Evolutionary conservation across 2,329 filamentous ascomycete genomes (phyloP).

Genomic region (Neurospora sp.): DNA sequence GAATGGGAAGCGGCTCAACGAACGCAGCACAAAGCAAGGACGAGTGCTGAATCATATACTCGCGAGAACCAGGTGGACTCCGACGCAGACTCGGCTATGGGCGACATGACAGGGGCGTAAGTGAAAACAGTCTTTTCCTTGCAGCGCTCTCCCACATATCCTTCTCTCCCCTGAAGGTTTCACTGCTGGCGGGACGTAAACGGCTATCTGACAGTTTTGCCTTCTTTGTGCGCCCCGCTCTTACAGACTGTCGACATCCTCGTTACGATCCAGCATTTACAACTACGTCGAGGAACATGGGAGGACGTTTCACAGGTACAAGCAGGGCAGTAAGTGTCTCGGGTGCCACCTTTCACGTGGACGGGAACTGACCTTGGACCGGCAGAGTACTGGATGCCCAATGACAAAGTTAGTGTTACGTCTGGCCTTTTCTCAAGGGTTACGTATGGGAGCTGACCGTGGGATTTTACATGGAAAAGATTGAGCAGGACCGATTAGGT

Average conservation of each 20-base stretch:
- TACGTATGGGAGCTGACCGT: not conserved
- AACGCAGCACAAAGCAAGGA: not conserved
- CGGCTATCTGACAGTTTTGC: not conserved
- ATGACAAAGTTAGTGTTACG: constrained; percentile 7
- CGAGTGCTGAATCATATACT: not conserved
- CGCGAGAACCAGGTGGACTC: constrained; percentile 1
- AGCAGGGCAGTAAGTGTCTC: constrained; percentile 8
- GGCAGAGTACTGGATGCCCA: constrained; percentile 11
- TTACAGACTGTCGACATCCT: not conserved
- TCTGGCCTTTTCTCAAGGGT: not conserved
- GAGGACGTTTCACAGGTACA: constrained; percentile 12
- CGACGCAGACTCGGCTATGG: constrained; percentile 4
- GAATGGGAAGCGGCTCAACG: not conserved
- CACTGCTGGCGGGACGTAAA: not conserved
- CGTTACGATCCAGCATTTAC: constrained; percentile 6
- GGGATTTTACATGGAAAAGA: not conserved
- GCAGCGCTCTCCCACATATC: not conserved
- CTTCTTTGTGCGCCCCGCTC: not conserved
- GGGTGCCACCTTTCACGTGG: not conserved
- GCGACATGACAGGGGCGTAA: constrained; percentile 1
- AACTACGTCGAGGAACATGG: constrained; percentile 11
- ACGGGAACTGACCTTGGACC: not conserved
- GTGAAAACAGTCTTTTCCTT: not conserved
- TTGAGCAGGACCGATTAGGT: constrained; percentile 11
- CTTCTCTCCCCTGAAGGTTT: not conserved